Evolutionary conservation across 108 stramenopile species (phyloP), one percentile per base, ranked within the genome.

Genomic region (Skeletonema menzelii): DNA sequence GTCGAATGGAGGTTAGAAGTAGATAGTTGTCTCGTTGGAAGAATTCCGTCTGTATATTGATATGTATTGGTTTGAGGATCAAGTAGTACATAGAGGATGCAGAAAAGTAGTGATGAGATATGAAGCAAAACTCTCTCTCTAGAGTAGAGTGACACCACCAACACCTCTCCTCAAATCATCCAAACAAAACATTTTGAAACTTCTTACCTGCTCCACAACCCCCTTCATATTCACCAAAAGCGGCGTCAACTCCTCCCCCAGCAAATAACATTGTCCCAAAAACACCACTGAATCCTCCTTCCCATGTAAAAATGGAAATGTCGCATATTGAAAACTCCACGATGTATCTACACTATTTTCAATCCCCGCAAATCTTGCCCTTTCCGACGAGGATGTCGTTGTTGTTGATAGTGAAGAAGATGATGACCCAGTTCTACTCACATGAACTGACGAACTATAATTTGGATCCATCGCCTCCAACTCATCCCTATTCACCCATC

Each of bases 21-120:
- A 85, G 76, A 56, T 91, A 94, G 59, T 91, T 91, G 63, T 94
- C 93, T 31, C 87, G 60, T 69, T 94, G 93, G 81, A 91, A 91
- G 69, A 94, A 91, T 70, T 93, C 92, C 17, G 75, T 84, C 85
- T 87, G n/a, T 59, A 35, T 13, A 35, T 13, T 40, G 65, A 7
- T 37, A 37, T 0, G 8, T 35, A 8, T 8, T 35, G 1, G 1
- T 35, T 35, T 35, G 34, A 35, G 7, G 34, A 35, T 1, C 34
- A 8, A 35, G 34, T 35, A 8, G n/a, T n/a, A n/a, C n/a, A n/a
- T n/a, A n/a, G n/a, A n/a, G 0, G 35, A 37, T 37, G 35, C 11
- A 37, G 35, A 37, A 12, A 10, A 37, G 8, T 30, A 30, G 11
- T 12, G 8, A 11, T 37, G 35, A 37, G 10, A 12, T 12, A 0